A percentile compares a stretch with the other conserved stretches of the same genome.
These are phyloP conservation scores for Orbilia oligospora DNA, from an alignment of 2,329 filamentous ascomycete species.

Conservation along the genomic window DNA sequence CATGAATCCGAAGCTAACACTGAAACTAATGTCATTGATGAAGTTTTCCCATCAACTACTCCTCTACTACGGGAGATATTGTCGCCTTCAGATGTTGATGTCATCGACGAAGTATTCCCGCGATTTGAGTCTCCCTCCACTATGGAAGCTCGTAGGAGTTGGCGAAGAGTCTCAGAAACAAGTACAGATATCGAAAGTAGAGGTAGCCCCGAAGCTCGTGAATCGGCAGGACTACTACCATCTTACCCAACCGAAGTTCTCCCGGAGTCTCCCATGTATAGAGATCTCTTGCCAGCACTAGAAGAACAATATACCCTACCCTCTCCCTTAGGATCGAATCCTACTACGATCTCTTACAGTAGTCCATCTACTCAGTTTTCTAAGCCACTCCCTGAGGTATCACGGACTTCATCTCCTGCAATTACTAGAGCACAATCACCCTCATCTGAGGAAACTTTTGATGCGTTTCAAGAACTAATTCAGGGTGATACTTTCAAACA, in stretches of 20 bases:
- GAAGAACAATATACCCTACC: background rate
- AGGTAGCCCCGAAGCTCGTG: too few relatives aligned
- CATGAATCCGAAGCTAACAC: background rate
- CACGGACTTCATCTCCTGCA: background rate
- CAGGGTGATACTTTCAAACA: background rate
- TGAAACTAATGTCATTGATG: constrained; percentile 25
- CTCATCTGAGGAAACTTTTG: background rate
- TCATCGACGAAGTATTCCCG: constrained; percentile 51
- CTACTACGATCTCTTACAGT: background rate
- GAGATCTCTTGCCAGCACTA: background rate
- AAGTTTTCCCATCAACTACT: constrained; percentile 12
- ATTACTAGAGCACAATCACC: background rate
- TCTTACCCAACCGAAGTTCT: background rate
- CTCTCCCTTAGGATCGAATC: too few relatives aligned
- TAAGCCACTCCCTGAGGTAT: background rate
- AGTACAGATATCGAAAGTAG: background rate
- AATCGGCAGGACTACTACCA: background rate
- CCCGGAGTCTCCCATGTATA: background rate
- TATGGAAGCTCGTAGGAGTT: background rate
- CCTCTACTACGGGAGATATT: background rate
- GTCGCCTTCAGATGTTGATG: background rate
- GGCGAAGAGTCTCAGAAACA: background rate
- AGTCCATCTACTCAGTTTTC: background rate
- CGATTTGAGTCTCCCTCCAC: background rate
- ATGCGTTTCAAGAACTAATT: background rate